Evolutionary conservation across 1,284 basidiomycete genomes (phyloP).

Genomic region (Moesziomyces sp.): DNA sequence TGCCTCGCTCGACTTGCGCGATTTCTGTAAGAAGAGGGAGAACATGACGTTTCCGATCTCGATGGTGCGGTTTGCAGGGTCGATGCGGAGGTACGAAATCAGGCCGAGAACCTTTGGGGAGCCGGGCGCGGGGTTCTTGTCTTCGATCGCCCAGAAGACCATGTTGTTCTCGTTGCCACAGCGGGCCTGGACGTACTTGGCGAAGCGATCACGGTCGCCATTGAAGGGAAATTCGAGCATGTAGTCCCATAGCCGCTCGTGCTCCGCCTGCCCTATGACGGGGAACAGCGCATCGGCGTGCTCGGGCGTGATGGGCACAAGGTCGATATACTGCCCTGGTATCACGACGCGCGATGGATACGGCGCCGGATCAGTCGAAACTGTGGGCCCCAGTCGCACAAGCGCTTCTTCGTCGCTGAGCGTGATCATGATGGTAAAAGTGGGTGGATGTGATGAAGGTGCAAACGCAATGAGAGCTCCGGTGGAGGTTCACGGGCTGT

Average conservation of each 20-base stretch:
- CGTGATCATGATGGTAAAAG: conserved; percentile 4
- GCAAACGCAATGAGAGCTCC: too few species aligned
- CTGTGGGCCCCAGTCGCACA: conserved; percentile 18
- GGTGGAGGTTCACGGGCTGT: neutral
- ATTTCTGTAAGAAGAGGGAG: conserved; percentile 36
- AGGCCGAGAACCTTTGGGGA: conserved; percentile 17
- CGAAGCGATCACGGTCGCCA: conserved; percentile 18
- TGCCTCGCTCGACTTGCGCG: conserved; percentile 42
- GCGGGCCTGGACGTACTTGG: conserved; percentile 8
- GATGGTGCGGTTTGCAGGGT: conserved; percentile 25
- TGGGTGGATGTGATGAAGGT: neutral
- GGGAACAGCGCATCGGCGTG: conserved; percentile 30
- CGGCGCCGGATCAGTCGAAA: conserved; percentile 12
- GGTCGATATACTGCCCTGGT: conserved; percentile 35
- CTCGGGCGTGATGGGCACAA: conserved; percentile 13
- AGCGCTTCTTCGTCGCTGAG: conserved; percentile 34
- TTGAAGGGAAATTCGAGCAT: conserved; percentile 30
- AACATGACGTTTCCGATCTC: conserved; percentile 59
- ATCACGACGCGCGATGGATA: conserved; percentile 23
- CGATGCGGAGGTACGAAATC: conserved; percentile 37
- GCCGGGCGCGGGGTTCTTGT: conserved; percentile 7
- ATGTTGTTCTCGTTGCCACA: conserved; percentile 19
- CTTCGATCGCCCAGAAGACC: conserved; percentile 40
- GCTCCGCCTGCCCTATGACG: conserved; percentile 21
- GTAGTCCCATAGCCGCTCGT: conserved; percentile 40